Evolutionary conservation across 2,329 filamentous ascomycete species (phyloP).

Genomic region (Penicillium sp.): DNA sequence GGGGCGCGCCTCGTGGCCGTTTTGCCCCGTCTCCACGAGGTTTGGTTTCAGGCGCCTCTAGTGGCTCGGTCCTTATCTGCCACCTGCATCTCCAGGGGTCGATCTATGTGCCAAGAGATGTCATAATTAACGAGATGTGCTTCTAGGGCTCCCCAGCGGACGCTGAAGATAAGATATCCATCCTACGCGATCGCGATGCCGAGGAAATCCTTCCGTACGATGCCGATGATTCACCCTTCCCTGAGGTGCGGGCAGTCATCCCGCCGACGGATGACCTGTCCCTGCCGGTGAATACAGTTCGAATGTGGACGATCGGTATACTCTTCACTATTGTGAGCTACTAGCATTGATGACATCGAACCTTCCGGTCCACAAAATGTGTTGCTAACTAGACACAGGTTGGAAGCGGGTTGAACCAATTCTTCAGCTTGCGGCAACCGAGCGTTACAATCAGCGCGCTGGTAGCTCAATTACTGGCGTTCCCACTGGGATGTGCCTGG

Average conservation of each 20-base stretch:
- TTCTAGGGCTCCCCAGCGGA: conserved; percentile 14
- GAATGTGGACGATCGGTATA: conserved; percentile 41
- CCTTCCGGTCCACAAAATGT: neutral
- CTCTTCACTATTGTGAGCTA: conserved; percentile 37
- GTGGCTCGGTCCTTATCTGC: neutral
- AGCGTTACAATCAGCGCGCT: conserved; percentile 41
- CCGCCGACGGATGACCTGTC: conserved; percentile 32
- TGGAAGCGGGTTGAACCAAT: conserved; percentile 40
- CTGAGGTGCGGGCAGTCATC: conserved; percentile 40
- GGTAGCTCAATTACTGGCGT: conserved; percentile 46
- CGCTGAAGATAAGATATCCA: conserved; percentile 14
- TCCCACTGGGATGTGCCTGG: conserved; percentile 45
- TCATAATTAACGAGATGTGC: neutral
- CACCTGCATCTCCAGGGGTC: neutral
- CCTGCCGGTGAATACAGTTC: conserved; percentile 34
- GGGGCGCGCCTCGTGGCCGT: neutral
- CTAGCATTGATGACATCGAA: neutral
- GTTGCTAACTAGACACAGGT: conserved; percentile 20
- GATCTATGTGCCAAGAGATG: neutral
- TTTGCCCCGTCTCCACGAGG: neutral
- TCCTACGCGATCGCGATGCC: conserved; percentile 35
- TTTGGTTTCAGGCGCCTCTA: neutral
- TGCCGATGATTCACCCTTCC: conserved; percentile 39
- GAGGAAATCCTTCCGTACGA: conserved; percentile 35
- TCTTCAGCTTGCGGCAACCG: conserved; percentile 40